These are phyloP conservation scores for Cryphonectria japonica DNA, from an alignment of 2,329 filamentous ascomycete species.

Conservation along the genomic window DNA sequence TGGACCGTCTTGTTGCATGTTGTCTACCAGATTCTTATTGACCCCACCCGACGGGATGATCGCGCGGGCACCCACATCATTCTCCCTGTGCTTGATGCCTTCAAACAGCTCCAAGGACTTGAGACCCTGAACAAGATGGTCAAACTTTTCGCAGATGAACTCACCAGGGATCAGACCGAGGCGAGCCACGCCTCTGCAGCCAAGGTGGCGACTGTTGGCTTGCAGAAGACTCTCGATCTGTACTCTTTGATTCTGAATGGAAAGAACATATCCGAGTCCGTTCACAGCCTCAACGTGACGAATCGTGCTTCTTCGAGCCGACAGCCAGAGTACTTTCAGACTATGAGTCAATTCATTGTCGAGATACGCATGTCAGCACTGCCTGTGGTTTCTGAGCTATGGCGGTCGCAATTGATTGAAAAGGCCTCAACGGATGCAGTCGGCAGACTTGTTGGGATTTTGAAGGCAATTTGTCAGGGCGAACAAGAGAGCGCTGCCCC, in stretches of 20 bases:
- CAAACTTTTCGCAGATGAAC: constrained; percentile 65
- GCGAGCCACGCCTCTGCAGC: constrained; percentile 48
- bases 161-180: constrained; percentile 44
- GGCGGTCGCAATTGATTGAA: constrained; percentile 84
- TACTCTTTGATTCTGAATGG: constrained; percentile 76
- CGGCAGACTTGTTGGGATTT: constrained; percentile 79
- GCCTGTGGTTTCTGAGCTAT: constrained; percentile 75
- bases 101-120: constrained; percentile 81
- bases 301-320: constrained; percentile 44
- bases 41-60: constrained; percentile 56
- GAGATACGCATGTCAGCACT: constrained; percentile 82
- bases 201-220: constrained; percentile 58
- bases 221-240: constrained; percentile 84
- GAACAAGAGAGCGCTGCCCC: constrained; percentile 73
- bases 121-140: constrained; percentile 74
- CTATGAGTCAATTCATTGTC: constrained; percentile 76
- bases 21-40: constrained; percentile 77
- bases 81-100: constrained; percentile 81
- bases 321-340: constrained; percentile 44
- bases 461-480: constrained; percentile 77
- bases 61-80: constrained; percentile 59
- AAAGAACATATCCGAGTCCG: constrained; percentile 80
- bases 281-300: constrained; percentile 55
- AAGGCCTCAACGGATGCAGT: constrained; percentile 77
- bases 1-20: constrained; percentile 81